Base-by-base conservation (phyloP, 306 rosid genomes). In the Castanospermum australe region DNA sequence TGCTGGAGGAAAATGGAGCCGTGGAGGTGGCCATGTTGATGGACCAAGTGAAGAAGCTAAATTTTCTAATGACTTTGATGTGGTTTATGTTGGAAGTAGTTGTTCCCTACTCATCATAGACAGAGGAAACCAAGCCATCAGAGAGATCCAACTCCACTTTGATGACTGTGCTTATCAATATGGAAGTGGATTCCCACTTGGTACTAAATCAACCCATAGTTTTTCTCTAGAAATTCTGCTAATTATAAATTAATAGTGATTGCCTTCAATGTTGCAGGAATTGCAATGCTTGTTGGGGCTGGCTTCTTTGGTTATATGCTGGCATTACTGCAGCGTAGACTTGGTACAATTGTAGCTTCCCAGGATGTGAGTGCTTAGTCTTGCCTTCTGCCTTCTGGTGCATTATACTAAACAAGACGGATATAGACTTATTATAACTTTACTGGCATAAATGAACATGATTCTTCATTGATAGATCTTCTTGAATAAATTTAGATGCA, bases 141-240 rank as follows among this genome's bases (percentile, higher is more conserved):
- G 96, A 85, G 98, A 94, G 92, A 94, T 94, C 78, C 96, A 92
- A 33, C 92, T 94, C 32, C 96, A 83, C 77, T 94, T 94, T 11
- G 98, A 94, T 82, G 98, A 94, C 68, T 94, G 97, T 81, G 98
- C 97, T 74, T 92, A 94, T 82, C 98, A 94, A 85, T 94, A 94
- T 41, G 97, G 90, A 84, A 92, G 85, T 81, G 96, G 90, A 81
- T 92, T 92, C 81, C 97, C 97, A 30, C 90, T 94, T 48, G 98
- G 98, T 94, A 36, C 73, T 71, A 52, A 56, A 20, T 59, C 61
- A 44, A 45, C 77, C 51, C 78, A 12, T 30, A 32, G 25, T 64
- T 22, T 30, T 41, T 41, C 55, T 72, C 48, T 71, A 36, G 21
- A 33, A 20, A 14, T 24, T 76, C 25, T 30, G 35, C 36, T 66